phyloP scores from a whole-genome alignment of 1,139 yeast species.

The Geotrichum carabidarum region DNA sequence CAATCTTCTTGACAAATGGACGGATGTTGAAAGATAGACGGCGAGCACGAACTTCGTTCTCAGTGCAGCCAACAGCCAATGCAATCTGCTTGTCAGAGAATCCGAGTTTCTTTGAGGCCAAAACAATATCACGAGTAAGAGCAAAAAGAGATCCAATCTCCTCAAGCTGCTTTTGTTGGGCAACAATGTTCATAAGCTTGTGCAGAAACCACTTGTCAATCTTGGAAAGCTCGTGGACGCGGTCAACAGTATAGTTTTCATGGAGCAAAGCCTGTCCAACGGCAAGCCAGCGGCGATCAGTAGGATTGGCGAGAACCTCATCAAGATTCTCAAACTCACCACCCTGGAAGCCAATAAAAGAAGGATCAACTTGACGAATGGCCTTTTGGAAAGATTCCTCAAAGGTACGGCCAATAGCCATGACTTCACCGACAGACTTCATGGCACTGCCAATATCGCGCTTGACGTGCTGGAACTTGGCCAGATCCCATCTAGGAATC shows the following conservation, averaged over 20 bases:
- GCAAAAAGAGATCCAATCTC: constrained; percentile 51
- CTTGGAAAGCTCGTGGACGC: constrained; percentile 85
- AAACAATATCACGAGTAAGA: constrained; percentile 62
- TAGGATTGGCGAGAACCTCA: constrained; percentile 76
- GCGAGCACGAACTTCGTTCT: constrained; percentile 84
- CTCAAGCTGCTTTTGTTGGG: constrained; percentile 79
- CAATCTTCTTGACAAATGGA: constrained; percentile 95
- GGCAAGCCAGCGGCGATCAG: constrained; percentile 97
- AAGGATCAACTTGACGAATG: constrained; percentile 92
- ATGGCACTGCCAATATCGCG: constrained; percentile 84
- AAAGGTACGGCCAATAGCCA: constrained; percentile 96
- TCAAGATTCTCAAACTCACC: constrained; percentile 75
- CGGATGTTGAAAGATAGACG: constrained; percentile 83
- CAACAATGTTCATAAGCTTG: constrained; percentile 84
- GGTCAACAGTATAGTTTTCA: constrained; percentile 86
- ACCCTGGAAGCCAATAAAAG: constrained; percentile 89
- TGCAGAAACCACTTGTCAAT: constrained; percentile 97
- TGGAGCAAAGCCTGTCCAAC: constrained; percentile 93
- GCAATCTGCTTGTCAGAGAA: constrained; percentile 97
- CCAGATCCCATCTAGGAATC: constrained; percentile 98
- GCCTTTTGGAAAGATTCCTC: constrained; percentile 99
- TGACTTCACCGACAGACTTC: constrained; percentile 99
- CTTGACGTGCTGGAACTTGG: constrained; percentile 91
- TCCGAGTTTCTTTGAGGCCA: constrained; percentile 89
- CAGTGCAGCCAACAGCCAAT: constrained; percentile 80